phyloP scores from a whole-genome alignment of 345 rosid species.

The Pelargonium nanum region DNA sequence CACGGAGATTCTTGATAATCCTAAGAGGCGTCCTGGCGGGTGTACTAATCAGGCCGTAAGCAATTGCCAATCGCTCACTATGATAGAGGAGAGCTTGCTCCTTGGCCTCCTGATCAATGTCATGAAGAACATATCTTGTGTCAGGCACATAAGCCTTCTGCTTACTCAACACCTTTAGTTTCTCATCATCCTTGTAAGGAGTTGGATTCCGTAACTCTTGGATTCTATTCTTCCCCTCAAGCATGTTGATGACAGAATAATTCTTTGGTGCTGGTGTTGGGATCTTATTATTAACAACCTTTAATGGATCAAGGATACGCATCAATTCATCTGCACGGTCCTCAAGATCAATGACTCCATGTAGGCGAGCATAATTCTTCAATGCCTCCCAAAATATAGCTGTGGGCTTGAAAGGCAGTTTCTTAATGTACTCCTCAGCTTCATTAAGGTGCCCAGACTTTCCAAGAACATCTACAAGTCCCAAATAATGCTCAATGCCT shows the following conservation, averaged over 20 bases:
- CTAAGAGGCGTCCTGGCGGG: constrained; percentile 35
- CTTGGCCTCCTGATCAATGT: constrained; percentile 45
- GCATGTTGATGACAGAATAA: constrained; percentile 24
- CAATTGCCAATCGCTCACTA: constrained; percentile 42
- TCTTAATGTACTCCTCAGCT: constrained; percentile 24
- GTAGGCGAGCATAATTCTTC: constrained; percentile 25
- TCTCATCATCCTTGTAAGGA: constrained; percentile 35
- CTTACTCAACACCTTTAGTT: constrained; percentile 23
- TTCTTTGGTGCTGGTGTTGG: constrained; percentile 23
- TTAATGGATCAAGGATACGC: constrained; percentile 24
- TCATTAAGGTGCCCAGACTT: constrained; percentile 33
- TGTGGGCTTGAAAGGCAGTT: constrained; percentile 28
- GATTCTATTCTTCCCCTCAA: constrained; percentile 31
- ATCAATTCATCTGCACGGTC: constrained; percentile 28
- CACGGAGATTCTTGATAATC: constrained; percentile 40
- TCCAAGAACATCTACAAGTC: constrained; percentile 29
- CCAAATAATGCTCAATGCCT: constrained; percentile 27
- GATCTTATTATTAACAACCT: constrained; percentile 18
- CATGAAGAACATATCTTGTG: constrained; percentile 41
- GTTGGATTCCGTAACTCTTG: constrained; percentile 30
- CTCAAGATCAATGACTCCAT: constrained; percentile 35
- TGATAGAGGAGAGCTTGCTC: constrained; percentile 43
- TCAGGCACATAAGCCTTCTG: constrained; percentile 31
- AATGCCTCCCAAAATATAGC: constrained; percentile 33
- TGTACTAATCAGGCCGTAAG: constrained; percentile 40